A percentile compares a stretch with the other conserved stretches of the same genome.
Conservation (phyloP, 192 early-diverging fungal species). For the Funneliformis mosseae region DNA sequence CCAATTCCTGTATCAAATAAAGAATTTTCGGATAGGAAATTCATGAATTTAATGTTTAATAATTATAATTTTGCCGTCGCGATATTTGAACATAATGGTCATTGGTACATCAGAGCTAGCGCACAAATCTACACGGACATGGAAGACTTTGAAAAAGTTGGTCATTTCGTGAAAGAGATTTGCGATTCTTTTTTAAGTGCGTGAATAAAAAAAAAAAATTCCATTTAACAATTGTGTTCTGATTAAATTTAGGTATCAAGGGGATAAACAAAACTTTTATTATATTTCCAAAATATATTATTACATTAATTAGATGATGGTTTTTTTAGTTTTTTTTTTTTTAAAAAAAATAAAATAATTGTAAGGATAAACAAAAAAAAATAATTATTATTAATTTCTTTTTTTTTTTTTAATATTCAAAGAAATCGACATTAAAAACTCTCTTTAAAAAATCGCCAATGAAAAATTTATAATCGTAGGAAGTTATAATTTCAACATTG, state of each 20-base stretch:
- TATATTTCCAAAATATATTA: too few relatives aligned
- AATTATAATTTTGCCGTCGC: slow-evolving; percentile 45
- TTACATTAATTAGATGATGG: too few relatives aligned
- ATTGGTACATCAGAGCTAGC: slow-evolving; percentile 55
- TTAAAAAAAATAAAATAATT: too few relatives aligned
- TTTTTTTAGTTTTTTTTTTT: too few relatives aligned
- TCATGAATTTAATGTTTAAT: slow-evolving; percentile 44
- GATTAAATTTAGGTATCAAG: too few relatives aligned
- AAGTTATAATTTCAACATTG: neutral
- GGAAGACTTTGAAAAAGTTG: slow-evolving; percentile 51
- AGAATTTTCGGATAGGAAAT: slow-evolving; percentile 5
- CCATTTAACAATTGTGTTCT: too few relatives aligned
- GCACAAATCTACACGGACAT: slow-evolving; percentile 61
- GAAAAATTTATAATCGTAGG: neutral
- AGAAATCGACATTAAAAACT: neutral
- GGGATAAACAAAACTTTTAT: too few relatives aligned
- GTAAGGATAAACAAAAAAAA: too few relatives aligned
- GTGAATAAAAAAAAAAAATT: too few relatives aligned
- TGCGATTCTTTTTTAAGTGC: slow-evolving; percentile 39
- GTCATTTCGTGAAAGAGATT: slow-evolving; percentile 47
- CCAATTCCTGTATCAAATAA: slow-evolving; percentile 43
- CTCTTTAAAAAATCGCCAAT: neutral
- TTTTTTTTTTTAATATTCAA: neutral
- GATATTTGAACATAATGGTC: slow-evolving; percentile 48
- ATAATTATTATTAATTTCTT: too few relatives aligned